Conservation (phyloP, 345 rosid genomes). For the Citrus glauca region DNA sequence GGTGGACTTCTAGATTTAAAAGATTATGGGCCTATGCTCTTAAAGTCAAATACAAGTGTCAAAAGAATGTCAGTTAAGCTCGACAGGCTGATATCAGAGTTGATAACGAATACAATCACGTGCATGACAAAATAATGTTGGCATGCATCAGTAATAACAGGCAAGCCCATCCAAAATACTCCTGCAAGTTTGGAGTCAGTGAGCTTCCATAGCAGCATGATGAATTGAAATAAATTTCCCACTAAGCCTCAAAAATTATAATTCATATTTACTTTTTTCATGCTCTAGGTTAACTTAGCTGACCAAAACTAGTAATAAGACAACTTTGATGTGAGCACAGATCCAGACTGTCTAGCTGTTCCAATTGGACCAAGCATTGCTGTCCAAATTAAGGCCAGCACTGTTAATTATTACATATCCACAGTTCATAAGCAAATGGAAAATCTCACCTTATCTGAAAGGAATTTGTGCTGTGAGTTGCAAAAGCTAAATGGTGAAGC, state of each 20-base stretch:
- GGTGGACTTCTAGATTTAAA: neutral
- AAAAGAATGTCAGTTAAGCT: neutral
- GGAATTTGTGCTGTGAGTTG: constrained; percentile 11
- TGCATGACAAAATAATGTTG: neutral
- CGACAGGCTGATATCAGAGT: neutral
- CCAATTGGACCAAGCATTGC: neutral
- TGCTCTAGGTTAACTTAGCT: neutral
- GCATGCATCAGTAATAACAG: neutral
- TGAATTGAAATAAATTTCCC: neutral
- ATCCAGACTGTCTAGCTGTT: neutral
- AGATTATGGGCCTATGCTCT: neutral
- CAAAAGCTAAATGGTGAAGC: constrained; percentile 2
- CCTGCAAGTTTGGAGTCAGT: neutral
- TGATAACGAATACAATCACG: neutral
- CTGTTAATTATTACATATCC: neutral
- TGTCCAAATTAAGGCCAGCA: neutral
- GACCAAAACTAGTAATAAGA: neutral
- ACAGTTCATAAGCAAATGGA: neutral
- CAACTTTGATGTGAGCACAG: neutral
- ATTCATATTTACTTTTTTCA: neutral
- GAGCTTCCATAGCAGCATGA: neutral
- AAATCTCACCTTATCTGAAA: constrained; percentile 23
- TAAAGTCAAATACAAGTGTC: neutral
- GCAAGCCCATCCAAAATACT: neutral
- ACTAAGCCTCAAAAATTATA: neutral